These are phyloP conservation scores for Lachnellula cervina DNA, from an alignment of 2,329 filamentous ascomycete species.

Conservation along the genomic window DNA sequence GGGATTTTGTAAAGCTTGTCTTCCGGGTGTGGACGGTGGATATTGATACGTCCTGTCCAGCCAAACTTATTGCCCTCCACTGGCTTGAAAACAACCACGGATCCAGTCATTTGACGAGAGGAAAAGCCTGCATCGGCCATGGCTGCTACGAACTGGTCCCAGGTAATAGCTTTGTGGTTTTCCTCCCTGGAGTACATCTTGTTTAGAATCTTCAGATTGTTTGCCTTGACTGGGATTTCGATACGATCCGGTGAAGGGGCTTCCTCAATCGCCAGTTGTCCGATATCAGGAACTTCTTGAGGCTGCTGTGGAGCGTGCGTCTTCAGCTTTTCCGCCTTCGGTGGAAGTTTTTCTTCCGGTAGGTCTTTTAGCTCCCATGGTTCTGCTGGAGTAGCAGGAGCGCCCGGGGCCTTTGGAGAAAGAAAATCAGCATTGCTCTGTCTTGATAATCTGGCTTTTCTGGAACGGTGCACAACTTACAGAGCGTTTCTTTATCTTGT, in stretches of 20 bases:
- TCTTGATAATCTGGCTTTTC: neutral
- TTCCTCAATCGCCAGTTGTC: no score
- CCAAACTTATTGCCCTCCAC: neutral
- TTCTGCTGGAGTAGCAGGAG: no score
- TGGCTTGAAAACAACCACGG: neutral
- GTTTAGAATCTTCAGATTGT: neutral
- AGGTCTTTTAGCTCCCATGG: no score
- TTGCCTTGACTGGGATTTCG: neutral
- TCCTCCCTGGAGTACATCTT: neutral
- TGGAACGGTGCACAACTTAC: neutral
- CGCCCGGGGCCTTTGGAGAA: neutral
- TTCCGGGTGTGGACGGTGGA: neutral
- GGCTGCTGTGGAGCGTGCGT: no score
- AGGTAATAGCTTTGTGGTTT: neutral
- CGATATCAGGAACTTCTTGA: no score
- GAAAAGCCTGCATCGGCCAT: slow-evolving; percentile 1
- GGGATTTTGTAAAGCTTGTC: neutral
- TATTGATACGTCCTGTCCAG: neutral
- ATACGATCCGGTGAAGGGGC: no score
- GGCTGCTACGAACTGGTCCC: neutral
- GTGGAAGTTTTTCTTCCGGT: no score
- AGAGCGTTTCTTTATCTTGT: neutral
- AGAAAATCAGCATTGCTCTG: neutral
- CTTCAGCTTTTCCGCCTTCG: no score
- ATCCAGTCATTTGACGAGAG: neutral